Evolutionary conservation across 2,329 filamentous ascomycete genomes (phyloP), one percentile per base, ranked within the genome.

Genomic region (Aureobasidium vineae): DNA sequence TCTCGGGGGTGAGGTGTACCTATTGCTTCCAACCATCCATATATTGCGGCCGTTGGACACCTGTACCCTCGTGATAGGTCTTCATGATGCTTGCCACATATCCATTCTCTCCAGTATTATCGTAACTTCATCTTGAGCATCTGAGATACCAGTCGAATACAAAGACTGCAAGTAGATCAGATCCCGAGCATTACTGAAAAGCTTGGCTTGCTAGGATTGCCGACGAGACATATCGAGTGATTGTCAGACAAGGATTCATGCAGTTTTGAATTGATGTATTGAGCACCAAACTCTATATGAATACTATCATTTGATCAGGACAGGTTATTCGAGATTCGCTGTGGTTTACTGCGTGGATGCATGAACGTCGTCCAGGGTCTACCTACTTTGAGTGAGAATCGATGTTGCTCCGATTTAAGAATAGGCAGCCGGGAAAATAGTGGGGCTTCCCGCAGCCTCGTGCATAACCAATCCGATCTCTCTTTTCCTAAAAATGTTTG

Each of bases 131-230:
- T 52, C 15, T 41, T 31, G 8, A 10, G 28, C 31, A 31, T 52
- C 59, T 45, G 45, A 38, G 11, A 41, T 21, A 31, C 33, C 33
- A 41, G 31, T 49, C 13, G 23, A 41, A 38, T 63, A 36, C 59
- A 40, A 36, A 41, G 40, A 52, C 1, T 45, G 61, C 47, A 54
- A 54, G 60, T 50, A 54, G 36, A 53, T 64, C 28, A 64, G 54
- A 47, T 64, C 49, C 61, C 49, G 43, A 49, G 21, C 31, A 49
- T 63, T 43, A 38, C 45, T 36, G 45, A 43, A 63, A 64, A 64
- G 61, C 61, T 64, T 64, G 61, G 61, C 61, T 63, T 52, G 33
- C 59, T 38, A 61, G 57, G 43, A 61, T 61, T 61, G 57, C 57
- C 57, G 57, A 61, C n/a, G n/a, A 61, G 40, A 49, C 57, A 38